phyloP scores from a whole-genome alignment of 768 basidiomycete genomes.

The Auriscalpium vulgare region DNA sequence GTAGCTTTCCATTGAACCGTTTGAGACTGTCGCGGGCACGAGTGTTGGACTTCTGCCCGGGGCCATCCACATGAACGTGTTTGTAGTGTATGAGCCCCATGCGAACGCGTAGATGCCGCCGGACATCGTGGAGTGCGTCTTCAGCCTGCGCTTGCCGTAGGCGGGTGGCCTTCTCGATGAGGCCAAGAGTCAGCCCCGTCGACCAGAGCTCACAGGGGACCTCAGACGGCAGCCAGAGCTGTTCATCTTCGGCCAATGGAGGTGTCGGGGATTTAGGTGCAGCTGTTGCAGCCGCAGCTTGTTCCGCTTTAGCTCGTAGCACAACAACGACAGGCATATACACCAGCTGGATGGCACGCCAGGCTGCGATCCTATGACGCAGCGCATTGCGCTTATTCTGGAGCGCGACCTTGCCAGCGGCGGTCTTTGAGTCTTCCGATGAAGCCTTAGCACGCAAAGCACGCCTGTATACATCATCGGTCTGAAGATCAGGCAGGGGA shows the following conservation, averaged over 20 bases:
- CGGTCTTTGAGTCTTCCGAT: neutral
- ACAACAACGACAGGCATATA: constrained; percentile 2
- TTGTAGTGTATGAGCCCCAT: neutral
- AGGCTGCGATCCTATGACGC: neutral
- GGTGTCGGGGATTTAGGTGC: neutral
- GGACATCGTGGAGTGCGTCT: constrained; percentile 3
- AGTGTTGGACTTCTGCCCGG: constrained; percentile 4
- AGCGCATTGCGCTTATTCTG: constrained; percentile 5
- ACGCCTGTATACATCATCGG: neutral
- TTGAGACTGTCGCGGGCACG: neutral
- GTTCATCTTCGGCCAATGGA: neutral
- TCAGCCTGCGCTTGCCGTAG: constrained; percentile 4
- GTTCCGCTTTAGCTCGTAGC: neutral
- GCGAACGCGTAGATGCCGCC: neutral
- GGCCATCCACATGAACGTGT: neutral
- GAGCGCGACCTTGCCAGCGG: neutral
- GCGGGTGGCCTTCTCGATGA: constrained; percentile 1
- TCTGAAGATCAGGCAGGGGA: neutral
- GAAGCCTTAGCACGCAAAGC: neutral
- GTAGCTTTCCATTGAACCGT: neutral
- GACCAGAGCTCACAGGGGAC: neutral
- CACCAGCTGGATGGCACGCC: constrained; percentile 1
- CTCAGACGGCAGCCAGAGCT: constrained; percentile 2
- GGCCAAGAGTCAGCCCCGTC: neutral
- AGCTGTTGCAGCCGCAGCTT: no score